Evolutionary conservation across 2,329 filamentous ascomycete species (phyloP).

Genomic region (Akanthomyces uredinophilus): DNA sequence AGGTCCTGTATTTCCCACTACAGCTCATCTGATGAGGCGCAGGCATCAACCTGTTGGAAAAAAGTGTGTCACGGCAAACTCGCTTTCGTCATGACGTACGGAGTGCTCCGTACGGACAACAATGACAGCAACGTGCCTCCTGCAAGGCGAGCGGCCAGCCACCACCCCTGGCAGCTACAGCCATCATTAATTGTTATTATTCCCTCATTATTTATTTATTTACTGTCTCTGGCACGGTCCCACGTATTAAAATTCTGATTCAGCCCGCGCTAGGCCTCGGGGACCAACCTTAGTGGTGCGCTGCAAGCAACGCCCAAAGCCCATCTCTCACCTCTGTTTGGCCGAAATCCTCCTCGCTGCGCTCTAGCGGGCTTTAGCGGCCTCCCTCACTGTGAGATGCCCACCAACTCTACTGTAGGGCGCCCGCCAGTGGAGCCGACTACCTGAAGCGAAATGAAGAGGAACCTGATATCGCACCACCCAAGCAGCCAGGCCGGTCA

Average conservation of each 20-base stretch:
- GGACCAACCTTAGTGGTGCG: no score
- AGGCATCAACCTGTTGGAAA: not conserved
- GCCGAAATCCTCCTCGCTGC: not conserved
- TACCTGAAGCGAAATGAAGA: constrained; percentile 6
- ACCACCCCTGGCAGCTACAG: not conserved
- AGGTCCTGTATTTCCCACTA: not conserved
- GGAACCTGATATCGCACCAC: not conserved
- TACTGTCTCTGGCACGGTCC: not conserved
- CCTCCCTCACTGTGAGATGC: not conserved
- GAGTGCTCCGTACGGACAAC: no score
- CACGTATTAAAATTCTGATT: not conserved
- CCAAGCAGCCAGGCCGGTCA: not conserved
- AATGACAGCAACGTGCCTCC: not conserved
- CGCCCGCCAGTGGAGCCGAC: not conserved
- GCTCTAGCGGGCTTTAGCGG: not conserved
- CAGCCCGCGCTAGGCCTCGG: not conserved
- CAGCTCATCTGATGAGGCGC: not conserved
- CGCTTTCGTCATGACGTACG: not conserved
- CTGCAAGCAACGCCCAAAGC: no score
- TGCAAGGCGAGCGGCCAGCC: not conserved
- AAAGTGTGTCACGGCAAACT: not conserved
- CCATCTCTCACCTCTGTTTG: not conserved
- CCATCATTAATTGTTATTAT: not conserved
- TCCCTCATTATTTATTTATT: not conserved
- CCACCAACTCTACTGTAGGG: not conserved